These are phyloP conservation scores for Arthromyces matolae DNA, from an alignment of 768 basidiomycete genomes.

Conservation along the genomic window DNA sequence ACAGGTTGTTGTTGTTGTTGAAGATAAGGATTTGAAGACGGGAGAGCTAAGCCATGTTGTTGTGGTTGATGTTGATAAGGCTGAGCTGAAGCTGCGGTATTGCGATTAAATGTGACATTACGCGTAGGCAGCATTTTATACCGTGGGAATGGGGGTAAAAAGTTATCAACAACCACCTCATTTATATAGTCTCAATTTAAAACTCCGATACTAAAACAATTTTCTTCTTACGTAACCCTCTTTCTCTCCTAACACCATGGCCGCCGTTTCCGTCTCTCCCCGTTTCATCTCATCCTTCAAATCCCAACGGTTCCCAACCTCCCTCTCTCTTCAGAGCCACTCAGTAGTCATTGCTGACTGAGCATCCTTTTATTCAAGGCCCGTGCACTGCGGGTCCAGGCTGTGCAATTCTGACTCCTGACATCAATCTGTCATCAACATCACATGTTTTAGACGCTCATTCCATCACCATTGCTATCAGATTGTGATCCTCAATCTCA, in stretches of 20 bases:
- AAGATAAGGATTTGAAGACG: slow-evolving; percentile 51
- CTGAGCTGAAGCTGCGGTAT: slow-evolving; percentile 39
- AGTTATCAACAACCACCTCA: slow-evolving; percentile 21
- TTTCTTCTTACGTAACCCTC: slow-evolving; percentile 39
- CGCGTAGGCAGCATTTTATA: slow-evolving; percentile 63
- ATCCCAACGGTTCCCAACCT: too few species aligned
- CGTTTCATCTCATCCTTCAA: neutral
- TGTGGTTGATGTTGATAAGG: slow-evolving; percentile 40
- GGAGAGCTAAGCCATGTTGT: slow-evolving; percentile 51
- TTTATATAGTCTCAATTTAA: slow-evolving; percentile 46
- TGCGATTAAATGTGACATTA: slow-evolving; percentile 74
- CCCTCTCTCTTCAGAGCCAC: too few species aligned
- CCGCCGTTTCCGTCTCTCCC: too few species aligned
- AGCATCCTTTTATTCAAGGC: too few species aligned
- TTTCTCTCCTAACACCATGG: slow-evolving; percentile 21
- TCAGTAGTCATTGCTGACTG: too few species aligned
- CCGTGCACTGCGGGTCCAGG: too few species aligned
- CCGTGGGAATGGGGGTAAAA: slow-evolving; percentile 42
- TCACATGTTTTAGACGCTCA: slow-evolving; percentile 3
- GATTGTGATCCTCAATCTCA: neutral
- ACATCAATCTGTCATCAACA: neutral
- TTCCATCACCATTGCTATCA: slow-evolving; percentile 15
- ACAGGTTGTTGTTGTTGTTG: slow-evolving; percentile 47
- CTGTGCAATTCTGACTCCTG: too few species aligned
- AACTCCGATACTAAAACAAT: slow-evolving; percentile 43